Evolutionary conservation across 2,329 filamentous ascomycete genomes (phyloP).

Genomic region (Sclerotinia nivalis): DNA sequence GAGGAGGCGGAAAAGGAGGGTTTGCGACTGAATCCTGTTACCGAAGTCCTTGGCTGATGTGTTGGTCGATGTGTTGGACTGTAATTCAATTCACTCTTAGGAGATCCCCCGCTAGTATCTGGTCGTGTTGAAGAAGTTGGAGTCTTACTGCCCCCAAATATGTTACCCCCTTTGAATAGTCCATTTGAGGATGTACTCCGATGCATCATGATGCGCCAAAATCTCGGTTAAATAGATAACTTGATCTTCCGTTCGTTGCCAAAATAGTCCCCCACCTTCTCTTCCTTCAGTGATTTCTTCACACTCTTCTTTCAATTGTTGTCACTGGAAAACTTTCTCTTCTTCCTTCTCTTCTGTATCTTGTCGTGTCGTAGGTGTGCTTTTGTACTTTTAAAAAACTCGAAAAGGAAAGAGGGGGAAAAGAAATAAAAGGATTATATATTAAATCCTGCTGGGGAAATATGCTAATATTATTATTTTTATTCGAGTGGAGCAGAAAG

Average conservation of each 20-base stretch:
- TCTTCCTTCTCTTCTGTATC: not conserved
- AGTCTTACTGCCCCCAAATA: slow-evolving; percentile 36
- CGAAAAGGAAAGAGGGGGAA: not conserved
- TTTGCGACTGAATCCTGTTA: slow-evolving; percentile 55
- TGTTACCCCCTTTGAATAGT: slow-evolving; percentile 29
- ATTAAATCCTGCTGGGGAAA: slow-evolving; percentile 14
- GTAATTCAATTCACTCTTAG: slow-evolving; percentile 31
- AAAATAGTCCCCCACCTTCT: slow-evolving; percentile 3
- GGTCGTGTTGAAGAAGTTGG: slow-evolving; percentile 35
- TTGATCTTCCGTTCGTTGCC: not conserved
- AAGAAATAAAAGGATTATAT: slow-evolving; percentile 11
- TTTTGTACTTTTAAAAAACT: not conserved
- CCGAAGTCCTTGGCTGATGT: slow-evolving; percentile 39
- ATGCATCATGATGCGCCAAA: slow-evolving; percentile 26
- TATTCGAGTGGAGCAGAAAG: slow-evolving; percentile 23
- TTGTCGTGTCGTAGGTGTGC: not conserved
- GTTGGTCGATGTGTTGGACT: slow-evolving; percentile 19
- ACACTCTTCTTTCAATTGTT: not conserved
- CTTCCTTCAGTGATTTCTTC: not conserved
- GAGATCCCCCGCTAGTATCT: slow-evolving; percentile 36
- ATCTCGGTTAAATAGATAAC: slow-evolving; percentile 19
- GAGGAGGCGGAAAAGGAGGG: slow-evolving; percentile 50
- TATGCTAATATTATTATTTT: slow-evolving; percentile 18
- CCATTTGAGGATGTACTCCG: slow-evolving; percentile 26
- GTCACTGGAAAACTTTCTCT: not conserved